These are phyloP conservation scores for Cyanodermella asteris DNA, from an alignment of 2,329 filamentous ascomycete genomes.

Conservation along the genomic window DNA sequence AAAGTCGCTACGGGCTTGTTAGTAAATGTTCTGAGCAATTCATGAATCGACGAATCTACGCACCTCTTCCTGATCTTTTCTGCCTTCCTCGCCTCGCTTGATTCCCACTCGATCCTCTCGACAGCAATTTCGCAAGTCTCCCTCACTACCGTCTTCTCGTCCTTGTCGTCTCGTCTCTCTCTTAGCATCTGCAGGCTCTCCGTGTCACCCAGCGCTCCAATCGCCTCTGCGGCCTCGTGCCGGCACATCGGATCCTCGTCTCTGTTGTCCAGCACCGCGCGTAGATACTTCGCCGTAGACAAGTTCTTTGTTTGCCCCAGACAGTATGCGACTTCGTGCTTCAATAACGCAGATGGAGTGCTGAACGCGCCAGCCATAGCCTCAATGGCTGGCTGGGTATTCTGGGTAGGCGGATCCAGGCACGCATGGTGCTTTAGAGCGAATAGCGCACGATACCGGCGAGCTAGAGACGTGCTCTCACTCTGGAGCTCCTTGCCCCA, in stretches of 20 bases:
- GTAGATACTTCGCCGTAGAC: conserved; percentile 50
- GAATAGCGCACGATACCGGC: conserved; percentile 90
- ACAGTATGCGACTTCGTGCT: conserved; percentile 95
- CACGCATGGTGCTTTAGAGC: conserved; percentile 85
- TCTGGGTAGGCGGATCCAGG: conserved; percentile 32
- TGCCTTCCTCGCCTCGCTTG: conserved; percentile 43
- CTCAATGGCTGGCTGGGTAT: conserved; percentile 41
- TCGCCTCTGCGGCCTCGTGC: conserved; percentile 87
- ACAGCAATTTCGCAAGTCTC: conserved; percentile 97
- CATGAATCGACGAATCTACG: too few relatives aligned
- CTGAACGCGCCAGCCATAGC: conserved; percentile 75
- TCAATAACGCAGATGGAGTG: conserved; percentile 72
- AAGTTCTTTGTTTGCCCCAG: conserved; percentile 71
- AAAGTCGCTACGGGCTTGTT: conserved; percentile 48
- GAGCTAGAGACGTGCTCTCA: conserved; percentile 60
- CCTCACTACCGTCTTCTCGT: conserved; percentile 59
- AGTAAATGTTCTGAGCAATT: too few relatives aligned
- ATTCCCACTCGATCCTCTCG: conserved; percentile 83
- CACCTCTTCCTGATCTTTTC: conserved; percentile 72
- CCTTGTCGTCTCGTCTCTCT: conserved; percentile 48
- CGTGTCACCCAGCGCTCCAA: conserved; percentile 63
- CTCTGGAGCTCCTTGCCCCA: conserved; percentile 53
- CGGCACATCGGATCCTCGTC: conserved; percentile 87
- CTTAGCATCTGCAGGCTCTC: conserved; percentile 53
- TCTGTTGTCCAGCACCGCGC: conserved; percentile 50